These are phyloP conservation scores for Geotrichum candidum DNA, from an alignment of 1,139 yeast species.

Conservation along the genomic window DNA sequence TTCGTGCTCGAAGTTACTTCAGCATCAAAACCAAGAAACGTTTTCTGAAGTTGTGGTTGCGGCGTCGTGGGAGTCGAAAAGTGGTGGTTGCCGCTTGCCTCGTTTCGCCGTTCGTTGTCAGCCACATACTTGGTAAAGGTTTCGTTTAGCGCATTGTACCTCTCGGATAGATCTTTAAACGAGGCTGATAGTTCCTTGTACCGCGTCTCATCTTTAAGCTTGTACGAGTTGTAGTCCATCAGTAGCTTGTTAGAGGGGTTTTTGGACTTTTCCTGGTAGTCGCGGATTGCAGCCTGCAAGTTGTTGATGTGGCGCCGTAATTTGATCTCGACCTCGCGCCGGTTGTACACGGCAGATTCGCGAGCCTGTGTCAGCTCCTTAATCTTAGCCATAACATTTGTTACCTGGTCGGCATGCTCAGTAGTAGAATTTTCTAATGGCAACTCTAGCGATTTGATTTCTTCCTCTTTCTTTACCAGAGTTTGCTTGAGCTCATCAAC, in stretches of 20 bases:
- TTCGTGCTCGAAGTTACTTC: background rate
- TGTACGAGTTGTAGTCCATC: constrained; percentile 21
- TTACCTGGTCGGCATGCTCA: constrained; percentile 7
- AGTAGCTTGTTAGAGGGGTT: constrained; percentile 16
- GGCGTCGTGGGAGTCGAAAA: background rate
- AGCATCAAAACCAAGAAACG: constrained; percentile 4
- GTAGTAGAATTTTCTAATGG: constrained; percentile 2
- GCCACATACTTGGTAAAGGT: constrained; percentile 17
- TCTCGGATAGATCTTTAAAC: constrained; percentile 24
- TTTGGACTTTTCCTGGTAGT: constrained; percentile 17
- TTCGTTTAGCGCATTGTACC: constrained; percentile 21
- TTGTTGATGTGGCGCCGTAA: constrained; percentile 21
- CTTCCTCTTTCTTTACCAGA: constrained; percentile 23
- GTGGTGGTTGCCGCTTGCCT: background rate
- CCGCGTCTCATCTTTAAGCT: constrained; percentile 22
- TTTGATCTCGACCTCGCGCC: constrained; percentile 16
- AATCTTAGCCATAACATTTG: constrained; percentile 5
- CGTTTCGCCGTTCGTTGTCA: background rate
- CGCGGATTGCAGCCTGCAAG: constrained; percentile 18
- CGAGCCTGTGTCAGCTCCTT: constrained; percentile 8
- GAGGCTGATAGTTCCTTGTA: constrained; percentile 24
- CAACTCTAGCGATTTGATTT: constrained; percentile 19
- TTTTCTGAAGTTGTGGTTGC: background rate
- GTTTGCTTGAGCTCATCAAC: constrained; percentile 22
- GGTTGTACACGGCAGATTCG: constrained; percentile 19